Conservation (phyloP, 169 alveolate genomes). For the Eimeria necatrix region DNA sequence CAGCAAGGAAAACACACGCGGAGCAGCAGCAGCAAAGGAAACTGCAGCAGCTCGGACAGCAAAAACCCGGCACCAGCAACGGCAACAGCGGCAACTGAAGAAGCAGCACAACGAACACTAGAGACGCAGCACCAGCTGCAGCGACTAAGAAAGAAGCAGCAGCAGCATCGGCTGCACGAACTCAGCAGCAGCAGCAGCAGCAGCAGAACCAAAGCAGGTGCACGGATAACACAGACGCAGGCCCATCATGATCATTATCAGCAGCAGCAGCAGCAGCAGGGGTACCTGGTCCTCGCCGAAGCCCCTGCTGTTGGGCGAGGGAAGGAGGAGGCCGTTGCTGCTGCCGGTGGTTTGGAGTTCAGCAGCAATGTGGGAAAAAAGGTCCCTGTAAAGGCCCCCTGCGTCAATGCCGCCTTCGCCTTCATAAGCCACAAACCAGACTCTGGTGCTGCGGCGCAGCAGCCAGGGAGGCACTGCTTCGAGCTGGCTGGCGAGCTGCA, state of each 20-base stretch:
- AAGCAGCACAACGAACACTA: not conserved
- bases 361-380: slow-evolving; percentile 87
- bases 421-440: slow-evolving; percentile 89
- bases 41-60: too few relatives aligned
- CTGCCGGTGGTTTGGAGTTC: slow-evolving; percentile 88
- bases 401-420: slow-evolving; percentile 95
- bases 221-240: not conserved
- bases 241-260: not conserved
- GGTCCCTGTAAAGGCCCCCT: slow-evolving; percentile 95
- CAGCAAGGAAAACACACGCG: too few relatives aligned
- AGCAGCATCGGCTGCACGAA: not conserved
- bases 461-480: slow-evolving; percentile 81
- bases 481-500: slow-evolving; percentile 87
- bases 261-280: not conserved
- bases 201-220: not conserved
- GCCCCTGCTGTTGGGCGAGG: slow-evolving; percentile 90
- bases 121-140: not conserved
- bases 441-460: slow-evolving; percentile 84
- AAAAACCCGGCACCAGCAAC: too few relatives aligned
- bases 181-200: not conserved
- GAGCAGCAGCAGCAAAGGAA: not conserved
- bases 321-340: slow-evolving; percentile 88
- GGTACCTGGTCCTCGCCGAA: slow-evolving; percentile 85
- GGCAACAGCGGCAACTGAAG: too few relatives aligned
- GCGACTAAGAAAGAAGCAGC: not conserved